Base-by-base conservation (phyloP, 257 asterid genomes). In the Fraxinus excelsior region DNA sequence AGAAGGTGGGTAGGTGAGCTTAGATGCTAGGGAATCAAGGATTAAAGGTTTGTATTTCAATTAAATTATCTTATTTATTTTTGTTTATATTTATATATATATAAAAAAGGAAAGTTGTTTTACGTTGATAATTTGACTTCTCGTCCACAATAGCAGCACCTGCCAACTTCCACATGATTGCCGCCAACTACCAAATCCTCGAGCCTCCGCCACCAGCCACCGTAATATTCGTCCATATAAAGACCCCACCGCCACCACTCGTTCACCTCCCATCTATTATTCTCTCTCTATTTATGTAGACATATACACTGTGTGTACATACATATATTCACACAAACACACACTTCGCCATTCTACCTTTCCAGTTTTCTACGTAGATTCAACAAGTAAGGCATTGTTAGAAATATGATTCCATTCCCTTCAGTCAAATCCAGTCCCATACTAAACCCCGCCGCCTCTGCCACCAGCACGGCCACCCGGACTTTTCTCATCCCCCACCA, bases 381-480 rank as follows among this genome's bases (percentile, higher is more conserved):
- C 13, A 40, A 53, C 26, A 7, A 53, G 4, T 37, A 37, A 37
- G 64, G 11, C n/a, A 14, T 7, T 44, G 0, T 31, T 8, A 19
- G 31, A 34, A 18, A 21, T 3, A 90, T 90, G 96, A 51, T 86
- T 68, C 77, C 88, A 23, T 74, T 78, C 68, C 71, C 91, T 74
- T 60, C 86, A 32, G 23, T 73, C 65, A 86, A 67, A 40, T 84
- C 88, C 38, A 11, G 16, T 56, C 29, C 66, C 34, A 16, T 79
- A 12, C 53, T 3, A 14, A 46, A 46, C 56, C 5, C 70, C 80
- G 72, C 76, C 76, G 72, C 72, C 13, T 26, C 67, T 7, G 5
- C 67, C 18, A 14, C 68, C 34, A 62, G 68, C 21, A 46, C 51
- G 42, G 18, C 23, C 76, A 44, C 51, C 74, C 67, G 60, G 66